Base-by-base conservation (phyloP, 2,329 filamentous ascomycete genomes). In the Penicillium sclerotiorum region DNA sequence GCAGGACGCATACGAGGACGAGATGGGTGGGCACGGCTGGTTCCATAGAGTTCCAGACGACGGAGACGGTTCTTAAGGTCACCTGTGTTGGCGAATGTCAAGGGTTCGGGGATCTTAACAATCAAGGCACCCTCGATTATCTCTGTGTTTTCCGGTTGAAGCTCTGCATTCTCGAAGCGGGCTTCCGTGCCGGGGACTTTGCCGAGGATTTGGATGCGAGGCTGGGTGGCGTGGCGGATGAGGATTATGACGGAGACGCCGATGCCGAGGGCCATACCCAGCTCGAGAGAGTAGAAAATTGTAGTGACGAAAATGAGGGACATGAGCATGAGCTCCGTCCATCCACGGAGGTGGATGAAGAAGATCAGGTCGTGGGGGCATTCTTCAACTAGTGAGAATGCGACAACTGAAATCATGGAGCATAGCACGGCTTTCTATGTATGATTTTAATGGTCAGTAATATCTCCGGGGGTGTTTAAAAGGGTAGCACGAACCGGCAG, bases 41-140 rank as follows among this genome's bases (percentile, higher is more conserved):
- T 93, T n/a, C 94, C 94, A 64, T 97, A 96, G 18, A 91, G 81
- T 71, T 97, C 94, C 1, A 99, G 79, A 6, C 94, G 79, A 5
- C 88, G 81, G 9, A 99, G 79, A 4, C 94, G 82, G 45, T 86
- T 87, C 71, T 95, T 95, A 37, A 99, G 77, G 60, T 94, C 89
- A 39, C 92, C 94, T 0, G 94, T 97, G 69, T 99, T 99, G 65
- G 93, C 93, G 69, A 99, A 99, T 0, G 93, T 97, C 43, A 99
- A 77, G 0, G 94, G 94, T 67, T 99, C 94, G 0, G 94, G 93
- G 47, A 99, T 97, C 77, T 97, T 97, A 63, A 97, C 90, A 52
- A 99, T 96, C 8, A 99, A 77, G 53, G 89, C 95, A 13, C 93
- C 90, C 57, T 96, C 92, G 45, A 96, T 82, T 62, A 95, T 92